Base-by-base conservation (phyloP, 768 basidiomycete species). In the Calocera cornea region DNA sequence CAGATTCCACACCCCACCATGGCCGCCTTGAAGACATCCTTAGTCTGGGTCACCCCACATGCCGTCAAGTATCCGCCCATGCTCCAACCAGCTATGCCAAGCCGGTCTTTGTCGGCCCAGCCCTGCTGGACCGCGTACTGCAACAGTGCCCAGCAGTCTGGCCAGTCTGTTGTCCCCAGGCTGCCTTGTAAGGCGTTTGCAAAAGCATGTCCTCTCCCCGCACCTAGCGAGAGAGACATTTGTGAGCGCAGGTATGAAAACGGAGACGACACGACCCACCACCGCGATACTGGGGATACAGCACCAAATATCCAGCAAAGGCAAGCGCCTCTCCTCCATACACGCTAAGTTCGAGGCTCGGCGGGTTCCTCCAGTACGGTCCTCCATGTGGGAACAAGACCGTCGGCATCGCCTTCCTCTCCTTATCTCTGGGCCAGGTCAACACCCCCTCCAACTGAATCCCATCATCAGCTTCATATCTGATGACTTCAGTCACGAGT, bases 71-170 rank as follows among this genome's bases (percentile, higher is more conserved):
- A 70, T 10, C 69, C 69, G 10, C 69, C 69, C 34, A 66, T 47
- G 27, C 69, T 70, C 69, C 69, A 70, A 1, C 69, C 69, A 14
- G 64, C 67, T 17, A 70, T 40, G 10, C 66, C 69, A 27, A 70
- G 67, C 49, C 47, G 33, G 22, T 64, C 50, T 10, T 40, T 36
- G 38, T 70, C 67, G 7, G 69, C 67, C 27, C 68, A 41, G 33
- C 69, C 69, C n/a, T 65, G 67, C 24, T 34, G 41, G 41, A 70
- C 33, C 29, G 69, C 69, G 34, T 68, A 60, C 22, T 70, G 36
- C 3, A 70, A 31, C 67, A 70, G 65, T 16, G 36, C 67, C 27
- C 68, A 64, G 29, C 65, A 65, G 60, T 70, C 69, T 17, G 69
- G 66, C 69, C 69, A 70, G 34, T 70, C 69, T 19, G 44, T 33